A percentile compares a stretch with the other conserved stretches of the same genome.
Conservation (phyloP, 2,329 filamentous ascomycete genomes). For the Pyrenophora teres region DNA sequence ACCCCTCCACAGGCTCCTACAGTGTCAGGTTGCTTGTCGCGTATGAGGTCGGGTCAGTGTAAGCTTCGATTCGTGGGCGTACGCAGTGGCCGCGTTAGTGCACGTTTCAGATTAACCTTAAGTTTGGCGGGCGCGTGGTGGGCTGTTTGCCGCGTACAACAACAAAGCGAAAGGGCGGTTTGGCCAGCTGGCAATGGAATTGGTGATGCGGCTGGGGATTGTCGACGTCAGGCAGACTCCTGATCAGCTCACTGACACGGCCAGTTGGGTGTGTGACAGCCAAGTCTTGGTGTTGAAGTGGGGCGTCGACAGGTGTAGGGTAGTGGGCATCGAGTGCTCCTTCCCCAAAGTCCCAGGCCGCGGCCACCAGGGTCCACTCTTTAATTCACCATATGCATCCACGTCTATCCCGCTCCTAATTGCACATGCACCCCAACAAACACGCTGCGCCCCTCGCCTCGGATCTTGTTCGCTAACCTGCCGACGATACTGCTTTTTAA, state of each 20-base stretch:
- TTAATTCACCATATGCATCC: slow-evolving; percentile 16
- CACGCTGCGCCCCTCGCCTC: neutral
- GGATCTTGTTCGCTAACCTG: neutral
- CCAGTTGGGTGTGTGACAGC: neutral
- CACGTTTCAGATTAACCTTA: slow-evolving; percentile 25
- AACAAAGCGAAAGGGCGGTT: neutral
- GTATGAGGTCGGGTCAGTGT: neutral
- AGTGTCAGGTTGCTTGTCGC: neutral
- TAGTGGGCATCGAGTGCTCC: slow-evolving; percentile 10
- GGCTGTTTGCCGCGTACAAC: slow-evolving; percentile 13
- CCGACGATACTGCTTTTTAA: slow-evolving; percentile 8
- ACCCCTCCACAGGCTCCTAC: neutral
- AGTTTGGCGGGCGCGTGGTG: slow-evolving; percentile 12
- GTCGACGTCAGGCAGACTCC: slow-evolving; percentile 7
- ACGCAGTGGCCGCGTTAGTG: slow-evolving; percentile 17
- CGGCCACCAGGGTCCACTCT: slow-evolving; percentile 14
- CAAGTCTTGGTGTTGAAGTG: neutral
- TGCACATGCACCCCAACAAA: slow-evolving; percentile 11
- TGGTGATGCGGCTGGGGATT: neutral
- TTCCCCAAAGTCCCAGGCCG: slow-evolving; percentile 11
- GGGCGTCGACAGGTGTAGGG: slow-evolving; percentile 5
- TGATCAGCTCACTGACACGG: neutral
- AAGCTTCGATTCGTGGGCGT: slow-evolving; percentile 6
- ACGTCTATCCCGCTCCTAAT: slow-evolving; percentile 16
- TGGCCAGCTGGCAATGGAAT: slow-evolving; percentile 15